Evolutionary conservation across 139 green algal species (phyloP).

Genomic region (Chlorella vulgaris): DNA sequence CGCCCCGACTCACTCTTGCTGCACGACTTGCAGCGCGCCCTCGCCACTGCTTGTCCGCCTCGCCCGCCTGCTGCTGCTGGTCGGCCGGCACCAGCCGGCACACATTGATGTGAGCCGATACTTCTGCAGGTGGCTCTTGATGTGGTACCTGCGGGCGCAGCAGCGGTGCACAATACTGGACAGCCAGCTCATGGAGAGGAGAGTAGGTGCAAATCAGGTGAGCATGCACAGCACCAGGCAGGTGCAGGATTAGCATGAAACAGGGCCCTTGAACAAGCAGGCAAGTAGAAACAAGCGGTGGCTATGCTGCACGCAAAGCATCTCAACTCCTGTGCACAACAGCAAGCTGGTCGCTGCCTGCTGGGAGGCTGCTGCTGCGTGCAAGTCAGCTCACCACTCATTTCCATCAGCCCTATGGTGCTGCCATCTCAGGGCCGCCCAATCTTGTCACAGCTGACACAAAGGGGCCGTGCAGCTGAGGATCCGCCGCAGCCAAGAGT

Average conservation of each 20-base stretch:
- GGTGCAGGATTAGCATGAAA: too few relatives aligned
- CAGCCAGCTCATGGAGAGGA: too few relatives aligned
- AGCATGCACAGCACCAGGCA: too few relatives aligned
- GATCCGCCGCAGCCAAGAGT: slow-evolving; percentile 76
- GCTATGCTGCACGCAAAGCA: too few relatives aligned
- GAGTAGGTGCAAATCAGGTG: too few relatives aligned
- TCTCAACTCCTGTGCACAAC: too few relatives aligned
- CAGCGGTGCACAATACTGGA: not conserved
- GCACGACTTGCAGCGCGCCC: not conserved
- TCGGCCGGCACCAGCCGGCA: slow-evolving; percentile 63
- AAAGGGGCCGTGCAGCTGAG: slow-evolving; percentile 79
- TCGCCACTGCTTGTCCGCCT: not conserved
- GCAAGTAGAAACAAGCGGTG: too few relatives aligned
- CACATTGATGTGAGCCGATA: slow-evolving; percentile 87
- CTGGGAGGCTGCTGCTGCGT: too few relatives aligned
- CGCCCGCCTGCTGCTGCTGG: not conserved
- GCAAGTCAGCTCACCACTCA: slow-evolving; percentile 55
- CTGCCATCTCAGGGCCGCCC: slow-evolving; percentile 60
- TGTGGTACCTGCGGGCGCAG: slow-evolving; percentile 78
- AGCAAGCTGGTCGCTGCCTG: too few relatives aligned
- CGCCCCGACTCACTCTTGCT: slow-evolving; percentile 16
- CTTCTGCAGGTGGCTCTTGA: slow-evolving; percentile 93
- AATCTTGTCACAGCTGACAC: slow-evolving; percentile 69
- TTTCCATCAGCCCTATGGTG: slow-evolving; percentile 64
- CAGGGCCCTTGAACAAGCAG: too few relatives aligned